These are phyloP conservation scores for Keithomyces neogunnii DNA, from an alignment of 2,329 filamentous ascomycete genomes.

Conservation along the genomic window DNA sequence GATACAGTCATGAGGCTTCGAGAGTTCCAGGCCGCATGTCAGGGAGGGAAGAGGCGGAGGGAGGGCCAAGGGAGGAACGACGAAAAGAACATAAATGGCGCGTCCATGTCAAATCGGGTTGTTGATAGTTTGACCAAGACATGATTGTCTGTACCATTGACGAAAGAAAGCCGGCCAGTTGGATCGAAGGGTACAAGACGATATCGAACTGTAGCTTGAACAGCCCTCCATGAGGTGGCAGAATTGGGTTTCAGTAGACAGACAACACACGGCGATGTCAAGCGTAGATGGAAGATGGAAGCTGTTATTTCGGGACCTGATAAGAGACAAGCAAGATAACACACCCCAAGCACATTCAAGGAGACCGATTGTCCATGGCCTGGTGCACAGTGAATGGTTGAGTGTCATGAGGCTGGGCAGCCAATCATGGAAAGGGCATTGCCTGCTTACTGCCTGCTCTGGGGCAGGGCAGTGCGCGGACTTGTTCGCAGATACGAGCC, in stretches of 20 bases:
- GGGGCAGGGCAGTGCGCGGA: background rate
- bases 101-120: too few species aligned
- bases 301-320: background rate
- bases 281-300: background rate
- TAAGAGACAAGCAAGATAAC: background rate
- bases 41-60: background rate
- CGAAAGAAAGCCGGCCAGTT: conserved; percentile 1
- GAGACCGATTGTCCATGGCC: too few species aligned
- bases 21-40: background rate
- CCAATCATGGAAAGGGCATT: background rate
- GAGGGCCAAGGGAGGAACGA: background rate
- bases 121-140: too few species aligned
- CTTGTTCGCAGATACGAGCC: background rate
- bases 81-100: background rate
- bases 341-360: background rate
- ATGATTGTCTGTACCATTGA: background rate
- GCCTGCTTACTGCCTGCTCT: too few species aligned
- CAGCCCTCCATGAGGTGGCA: background rate
- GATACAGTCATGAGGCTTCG: background rate
- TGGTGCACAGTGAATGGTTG: too few species aligned
- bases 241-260: conserved; percentile 1
- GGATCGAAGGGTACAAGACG: background rate
- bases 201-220: background rate
- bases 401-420: background rate
- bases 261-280: background rate